Base-by-base conservation (phyloP, 345 rosid genomes). In the Brassica juncea region DNA sequence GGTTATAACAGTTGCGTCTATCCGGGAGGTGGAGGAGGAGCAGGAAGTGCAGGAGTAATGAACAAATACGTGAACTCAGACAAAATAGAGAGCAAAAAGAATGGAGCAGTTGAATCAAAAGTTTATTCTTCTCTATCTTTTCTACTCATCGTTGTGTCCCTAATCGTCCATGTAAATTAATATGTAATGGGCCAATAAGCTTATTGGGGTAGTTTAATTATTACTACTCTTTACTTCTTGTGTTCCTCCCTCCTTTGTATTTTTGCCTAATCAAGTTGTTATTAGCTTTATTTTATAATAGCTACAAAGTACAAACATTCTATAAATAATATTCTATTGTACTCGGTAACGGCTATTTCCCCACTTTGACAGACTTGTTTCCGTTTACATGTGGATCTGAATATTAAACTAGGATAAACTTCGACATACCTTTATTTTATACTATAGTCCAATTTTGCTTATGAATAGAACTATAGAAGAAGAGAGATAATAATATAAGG, bases 1-100 rank as follows among this genome's bases (percentile, higher is more conserved):
- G 97, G 94, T 78, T 92, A 90, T 57, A 84, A 71, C 70, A 87
- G 64, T 34, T 92, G 97, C 70, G 69, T 76, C 3, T 90, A 90
- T 77, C 88, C 90, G 2, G 86, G 94, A 68, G 91, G 89, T 67
- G 84, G 89, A 64, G 52, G 44, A 67, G 73, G 58, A 66, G 64
- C 23, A 64, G 83, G 72, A 70, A 61, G 77, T 39, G 30, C 74
- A 75, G 79, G 76, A 63, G 73, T 71, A 31, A 59, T 71, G 80
- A 81, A 81, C 80, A 81, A 61, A 66, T 80, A 74, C 64, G 83
- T 80, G 55, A 70, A 5, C 42, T 80, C 83, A 75, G 72, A 75
- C 57, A 71, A 76, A 81, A 10, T 32, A 57, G 75, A 68, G 65
- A 71, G 47, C 44, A 52, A 49, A 59, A 55, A 57, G 58, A 81